These are phyloP conservation scores for Aureobasidium namibiae DNA, from an alignment of 2,329 filamentous ascomycete species.

Conservation along the genomic window DNA sequence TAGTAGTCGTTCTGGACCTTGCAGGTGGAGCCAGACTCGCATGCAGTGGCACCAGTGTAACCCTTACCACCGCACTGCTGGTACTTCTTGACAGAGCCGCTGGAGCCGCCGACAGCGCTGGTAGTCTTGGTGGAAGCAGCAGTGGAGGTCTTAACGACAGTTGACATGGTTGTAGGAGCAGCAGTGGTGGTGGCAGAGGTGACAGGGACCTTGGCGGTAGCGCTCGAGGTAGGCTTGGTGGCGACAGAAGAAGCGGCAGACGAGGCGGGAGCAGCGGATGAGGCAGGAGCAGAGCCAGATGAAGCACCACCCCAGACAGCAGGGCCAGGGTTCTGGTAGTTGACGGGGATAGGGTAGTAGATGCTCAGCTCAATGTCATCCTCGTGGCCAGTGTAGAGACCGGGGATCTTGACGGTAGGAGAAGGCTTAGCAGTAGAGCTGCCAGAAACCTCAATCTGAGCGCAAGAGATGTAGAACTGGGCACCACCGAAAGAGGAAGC, in stretches of 20 bases:
- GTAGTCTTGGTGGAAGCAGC: neutral
- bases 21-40: constrained; percentile 28
- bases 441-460: constrained; percentile 19
- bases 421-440: constrained; percentile 1
- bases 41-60: constrained; percentile 29
- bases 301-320: constrained; percentile 25
- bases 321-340: constrained; percentile 38
- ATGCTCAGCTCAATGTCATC: constrained; percentile 17
- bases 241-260: constrained; percentile 12
- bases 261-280: constrained; percentile 15
- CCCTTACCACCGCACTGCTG: constrained; percentile 29
- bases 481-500: constrained; percentile 38
- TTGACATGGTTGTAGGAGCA: neutral
- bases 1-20: constrained; percentile 28
- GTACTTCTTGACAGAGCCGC: constrained; percentile 17
- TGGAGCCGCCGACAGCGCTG: neutral
- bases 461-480: constrained; percentile 33
- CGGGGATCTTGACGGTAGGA: constrained; percentile 15
- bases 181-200: neutral
- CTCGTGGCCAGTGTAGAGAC: constrained; percentile 17
- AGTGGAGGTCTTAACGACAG: too few species aligned
- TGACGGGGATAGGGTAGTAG: constrained; percentile 21
- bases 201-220: neutral
- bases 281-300: constrained; percentile 12
- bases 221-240: neutral